phyloP scores from a whole-genome alignment of 441 rosid genomes.

The Jatropha multifida region DNA sequence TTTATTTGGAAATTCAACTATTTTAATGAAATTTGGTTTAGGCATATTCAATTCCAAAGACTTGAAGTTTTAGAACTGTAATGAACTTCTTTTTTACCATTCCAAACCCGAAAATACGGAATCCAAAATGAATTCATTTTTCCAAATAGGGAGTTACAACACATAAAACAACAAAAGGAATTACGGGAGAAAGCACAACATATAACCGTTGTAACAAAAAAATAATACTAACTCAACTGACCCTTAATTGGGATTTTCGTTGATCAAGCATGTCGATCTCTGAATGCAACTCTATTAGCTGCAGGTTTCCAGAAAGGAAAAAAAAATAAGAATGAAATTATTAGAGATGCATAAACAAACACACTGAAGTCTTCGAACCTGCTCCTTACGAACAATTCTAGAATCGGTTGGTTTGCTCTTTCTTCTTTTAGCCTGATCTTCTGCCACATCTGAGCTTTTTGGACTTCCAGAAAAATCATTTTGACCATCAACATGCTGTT shows the following conservation, averaged over 20 bases:
- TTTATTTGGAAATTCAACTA: too few species aligned
- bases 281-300: constrained; percentile 63
- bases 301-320: constrained; percentile 26
- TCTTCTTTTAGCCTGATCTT: constrained; percentile 48
- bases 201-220: not conserved
- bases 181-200: not conserved
- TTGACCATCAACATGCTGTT: constrained; percentile 46
- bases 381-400: constrained; percentile 47
- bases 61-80: too few species aligned
- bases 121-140: too few species aligned
- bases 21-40: too few species aligned
- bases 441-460: constrained; percentile 49
- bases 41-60: too few species aligned
- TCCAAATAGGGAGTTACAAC: too few species aligned
- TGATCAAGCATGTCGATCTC: constrained; percentile 53
- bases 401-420: constrained; percentile 41
- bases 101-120: too few species aligned
- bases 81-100: too few species aligned
- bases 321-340: not conserved
- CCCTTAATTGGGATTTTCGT: constrained; percentile 58
- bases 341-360: not conserved
- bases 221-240: constrained; percentile 31
- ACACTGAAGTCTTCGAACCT: constrained; percentile 50
- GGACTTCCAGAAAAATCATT: constrained; percentile 58
- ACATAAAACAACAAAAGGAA: not conserved